Conservation (phyloP, 1,284 basidiomycete species). For the Sanghuangporus baumii region DNA sequence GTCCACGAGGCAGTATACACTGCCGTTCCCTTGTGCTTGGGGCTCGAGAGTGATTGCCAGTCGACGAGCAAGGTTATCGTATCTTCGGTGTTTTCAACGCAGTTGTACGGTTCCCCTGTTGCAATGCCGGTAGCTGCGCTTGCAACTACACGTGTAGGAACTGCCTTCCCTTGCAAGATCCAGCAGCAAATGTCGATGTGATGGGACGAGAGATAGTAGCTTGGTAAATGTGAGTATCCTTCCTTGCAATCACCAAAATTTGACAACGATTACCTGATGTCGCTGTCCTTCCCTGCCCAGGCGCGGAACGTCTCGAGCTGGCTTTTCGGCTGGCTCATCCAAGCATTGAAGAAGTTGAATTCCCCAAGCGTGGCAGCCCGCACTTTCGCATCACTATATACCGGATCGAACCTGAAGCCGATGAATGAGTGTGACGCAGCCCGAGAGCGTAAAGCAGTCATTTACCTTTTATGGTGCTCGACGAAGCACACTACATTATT, state of each 20-base stretch:
- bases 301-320: conserved; percentile 92
- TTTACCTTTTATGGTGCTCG: conserved; percentile 78
- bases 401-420: conserved; percentile 75
- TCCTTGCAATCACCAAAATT: not conserved
- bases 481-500: conserved; percentile 86
- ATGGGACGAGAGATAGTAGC: conserved; percentile 92
- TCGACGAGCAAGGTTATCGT: conserved; percentile 93
- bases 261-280: conserved; percentile 58
- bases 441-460: not conserved
- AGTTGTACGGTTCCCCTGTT: conserved; percentile 79
- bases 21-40: conserved; percentile 68
- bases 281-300: conserved; percentile 91
- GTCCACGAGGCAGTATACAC: conserved; percentile 93
- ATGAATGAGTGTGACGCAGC: not conserved
- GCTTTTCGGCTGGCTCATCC: conserved; percentile 95
- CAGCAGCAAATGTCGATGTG: conserved; percentile 91
- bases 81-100: conserved; percentile 82
- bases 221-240: conserved; percentile 26
- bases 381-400: conserved; percentile 84
- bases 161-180: conserved; percentile 79
- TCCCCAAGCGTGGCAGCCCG: conserved; percentile 76
- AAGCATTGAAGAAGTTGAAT: conserved; percentile 87
- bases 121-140: conserved; percentile 88
- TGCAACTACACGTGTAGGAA: conserved; percentile 81
- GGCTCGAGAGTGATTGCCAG: conserved; percentile 75